Base-by-base conservation (phyloP, 1,284 basidiomycete species). In the Rhodofomes roseus region DNA sequence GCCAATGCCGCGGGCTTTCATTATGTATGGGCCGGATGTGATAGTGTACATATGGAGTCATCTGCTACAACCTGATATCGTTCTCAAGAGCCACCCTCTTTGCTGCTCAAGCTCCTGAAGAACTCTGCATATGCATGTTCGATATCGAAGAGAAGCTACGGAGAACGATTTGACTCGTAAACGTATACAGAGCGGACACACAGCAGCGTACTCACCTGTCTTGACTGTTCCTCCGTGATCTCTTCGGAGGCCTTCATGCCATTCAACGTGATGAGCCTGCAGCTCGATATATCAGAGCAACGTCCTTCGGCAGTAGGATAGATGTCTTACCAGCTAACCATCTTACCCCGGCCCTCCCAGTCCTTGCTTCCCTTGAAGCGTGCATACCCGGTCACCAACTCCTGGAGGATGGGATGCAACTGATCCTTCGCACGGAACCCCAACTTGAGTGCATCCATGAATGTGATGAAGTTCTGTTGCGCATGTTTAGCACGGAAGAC, bases 201-300 rank as follows among this genome's bases (percentile, higher is more conserved):
- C 14, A 20, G 46, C 37, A 29, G 54, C 9, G 14, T 25, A 48
- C 59, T 56, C 60, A 92, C 94, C 82, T 98, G 95, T 60, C 97
- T 80, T 1, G 93, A 91, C 70, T 99, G 95, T 65, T 98, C 96
- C 61, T 99, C 96, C 0, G 92, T 90, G 55, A 99, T 90, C 75
- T 98, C 95, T 68, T 98, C 96, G 29, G 93, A 95, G 5, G 95
- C 97, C 71, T 95, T 94, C 94, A 98, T 97, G 1, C 89, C 90
- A 68, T 99, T 99, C 43, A 99, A 82, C 4, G 92, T 93, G 68
- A 99, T 99, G 43, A 98, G 81, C 95, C 95, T 96, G 63, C 2
- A 53, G 27, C 4, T n/a, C 18, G 22, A 11, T 29, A 23, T n/a
- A 25, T 22, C 18, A 34, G 20, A 11, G 36, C 31, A 37, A 40